Evolutionary conservation across 1,139 yeast species (phyloP), one percentile per base, ranked within the genome.

Genomic region (Starmera stellimalicola): DNA sequence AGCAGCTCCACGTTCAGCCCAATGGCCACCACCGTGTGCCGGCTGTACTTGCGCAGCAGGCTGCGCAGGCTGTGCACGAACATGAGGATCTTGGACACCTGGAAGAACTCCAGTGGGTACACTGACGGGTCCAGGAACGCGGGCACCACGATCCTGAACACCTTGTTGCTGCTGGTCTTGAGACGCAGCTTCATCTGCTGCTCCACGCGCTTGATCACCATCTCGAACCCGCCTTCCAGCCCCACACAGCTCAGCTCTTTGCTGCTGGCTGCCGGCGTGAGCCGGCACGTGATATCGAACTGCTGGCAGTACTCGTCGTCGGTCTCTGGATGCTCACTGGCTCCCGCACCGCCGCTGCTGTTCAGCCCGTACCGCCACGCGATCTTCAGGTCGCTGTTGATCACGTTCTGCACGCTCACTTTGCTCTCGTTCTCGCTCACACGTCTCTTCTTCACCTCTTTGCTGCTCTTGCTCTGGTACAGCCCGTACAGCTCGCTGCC

Each of bases 341-440:
- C 40, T 0, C 29, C 33, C 5, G 25, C 37, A 14, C 39, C 18
- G 18, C 46, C 47, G 26, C 58, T 68, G 36, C 71, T 70, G 29
- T 66, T 69, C 34, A 77, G 54, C 0, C 85, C 85, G 47, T 84
- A 84, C 48, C 94, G 70, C 95, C 95, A 84, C 2, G 95, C 94
- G 47, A 84, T 84, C 51, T 77, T 80, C 63, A 84, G 57, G 44
- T 79, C 83, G 18, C 63, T 57, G 35, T 64, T 65, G 5, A 74
- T 58, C 45, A 80, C 51, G 48, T 82, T 82, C 23, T 79, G 73
- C 4, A 82, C 88, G 36, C 84, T 75, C 5, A 82, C 56, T 48
- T 75, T 74, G 7, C 73, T 63, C 47, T 79, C 79, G 39, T 79
- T 73, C 37, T 69, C 72, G 18, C 60, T 54, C 5, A 81, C 71